Conservation (phyloP, 305 asterid species). For the Fraxinus latifolia region DNA sequence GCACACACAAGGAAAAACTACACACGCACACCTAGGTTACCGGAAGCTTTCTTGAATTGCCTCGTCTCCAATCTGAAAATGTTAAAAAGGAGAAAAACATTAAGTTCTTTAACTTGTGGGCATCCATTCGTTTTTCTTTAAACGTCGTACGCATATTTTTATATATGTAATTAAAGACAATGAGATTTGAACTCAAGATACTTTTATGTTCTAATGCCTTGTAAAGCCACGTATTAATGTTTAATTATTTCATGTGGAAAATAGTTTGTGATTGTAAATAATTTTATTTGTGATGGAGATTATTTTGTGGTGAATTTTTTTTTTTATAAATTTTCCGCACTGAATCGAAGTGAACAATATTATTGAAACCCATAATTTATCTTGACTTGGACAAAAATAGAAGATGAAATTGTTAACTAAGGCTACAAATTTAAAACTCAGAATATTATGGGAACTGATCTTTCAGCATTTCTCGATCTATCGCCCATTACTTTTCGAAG, state of each 20-base stretch:
- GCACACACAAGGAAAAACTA: background rate
- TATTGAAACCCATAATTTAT: background rate
- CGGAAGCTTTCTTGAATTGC: background rate
- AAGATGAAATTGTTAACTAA: background rate
- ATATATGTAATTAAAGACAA: background rate
- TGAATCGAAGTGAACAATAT: background rate
- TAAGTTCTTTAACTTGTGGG: background rate
- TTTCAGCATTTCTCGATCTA: background rate
- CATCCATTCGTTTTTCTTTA: background rate
- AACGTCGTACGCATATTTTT: background rate
- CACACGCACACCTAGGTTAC: background rate
- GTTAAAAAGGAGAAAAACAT: background rate
- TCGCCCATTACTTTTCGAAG: too few species aligned
- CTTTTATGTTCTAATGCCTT: background rate
- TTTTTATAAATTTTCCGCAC: background rate
- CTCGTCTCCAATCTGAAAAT: background rate
- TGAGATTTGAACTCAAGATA: background rate
- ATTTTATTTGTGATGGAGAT: background rate
- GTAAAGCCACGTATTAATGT: background rate
- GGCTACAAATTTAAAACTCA: too few species aligned
- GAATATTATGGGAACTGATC: background rate
- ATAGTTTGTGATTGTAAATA: background rate
- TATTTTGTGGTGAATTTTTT: background rate
- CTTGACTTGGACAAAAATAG: background rate
- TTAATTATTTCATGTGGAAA: background rate